Percentiles rank a stretch among this genome's conserved stretches.
Evolutionary conservation across 2,329 filamentous ascomycete genomes (phyloP).

Genomic region (Parastagonospora nodorum): DNA sequence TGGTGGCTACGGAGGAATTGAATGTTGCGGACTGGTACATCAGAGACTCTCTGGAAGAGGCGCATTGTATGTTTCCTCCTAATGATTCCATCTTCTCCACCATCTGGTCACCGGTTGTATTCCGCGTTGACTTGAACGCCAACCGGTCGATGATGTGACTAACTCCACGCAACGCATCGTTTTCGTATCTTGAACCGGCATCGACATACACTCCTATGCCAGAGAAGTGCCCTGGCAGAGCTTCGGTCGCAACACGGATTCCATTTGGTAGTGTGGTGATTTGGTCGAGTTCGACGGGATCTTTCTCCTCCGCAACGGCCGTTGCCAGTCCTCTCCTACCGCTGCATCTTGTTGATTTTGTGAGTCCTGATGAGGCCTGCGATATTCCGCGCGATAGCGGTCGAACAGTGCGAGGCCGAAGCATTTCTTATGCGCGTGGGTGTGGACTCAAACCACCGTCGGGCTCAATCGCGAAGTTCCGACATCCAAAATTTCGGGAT

Average conservation of each 20-base stretch:
- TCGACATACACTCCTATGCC: constrained; percentile 96
- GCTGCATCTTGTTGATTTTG: constrained; percentile 21
- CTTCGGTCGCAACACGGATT: constrained; percentile 91
- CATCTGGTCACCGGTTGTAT: constrained; percentile 79
- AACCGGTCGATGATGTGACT: constrained; percentile 96
- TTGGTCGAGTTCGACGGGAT: constrained; percentile 83
- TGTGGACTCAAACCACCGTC: constrained; percentile 2
- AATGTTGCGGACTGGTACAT: constrained; percentile 99
- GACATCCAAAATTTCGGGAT: constrained; percentile 16
- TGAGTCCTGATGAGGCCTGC: constrained; percentile 22
- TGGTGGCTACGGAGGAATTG: constrained; percentile 85
- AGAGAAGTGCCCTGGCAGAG: constrained; percentile 90
- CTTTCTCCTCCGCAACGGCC: constrained; percentile 57
- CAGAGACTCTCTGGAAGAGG: constrained; percentile 89
- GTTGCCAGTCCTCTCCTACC: constrained; percentile 36
- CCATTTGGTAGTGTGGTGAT: constrained; percentile 92
- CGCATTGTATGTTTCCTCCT: constrained; percentile 96
- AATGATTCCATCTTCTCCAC: constrained; percentile 84
- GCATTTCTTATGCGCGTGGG: constrained; percentile 27
- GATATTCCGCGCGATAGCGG: constrained; percentile 35
- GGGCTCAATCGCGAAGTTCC: neutral
- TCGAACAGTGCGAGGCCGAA: constrained; percentile 35
- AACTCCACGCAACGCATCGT: constrained; percentile 79
- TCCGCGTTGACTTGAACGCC: constrained; percentile 86
- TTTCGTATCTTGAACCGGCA: constrained; percentile 93